phyloP scores from a whole-genome alignment of 2,329 filamentous ascomycete species.

The Didymella keratinophila region DNA sequence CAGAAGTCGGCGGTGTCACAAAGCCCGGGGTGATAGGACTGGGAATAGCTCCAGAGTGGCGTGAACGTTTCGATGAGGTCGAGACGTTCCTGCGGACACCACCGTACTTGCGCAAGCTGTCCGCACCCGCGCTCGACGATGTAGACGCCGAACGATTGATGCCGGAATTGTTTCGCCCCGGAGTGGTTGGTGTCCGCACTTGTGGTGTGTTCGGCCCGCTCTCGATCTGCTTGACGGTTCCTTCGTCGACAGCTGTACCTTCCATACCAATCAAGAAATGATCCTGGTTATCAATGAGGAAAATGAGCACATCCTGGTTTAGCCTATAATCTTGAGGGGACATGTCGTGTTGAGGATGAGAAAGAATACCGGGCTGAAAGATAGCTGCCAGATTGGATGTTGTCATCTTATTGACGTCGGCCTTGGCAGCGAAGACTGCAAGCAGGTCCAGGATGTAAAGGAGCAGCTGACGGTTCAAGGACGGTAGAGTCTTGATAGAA shows the following conservation, averaged over 20 bases:
- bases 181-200: conserved; percentile 58
- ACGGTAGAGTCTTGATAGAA: conserved; percentile 90
- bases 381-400: conserved; percentile 94
- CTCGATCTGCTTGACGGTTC: conserved; percentile 71
- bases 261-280: conserved; percentile 99
- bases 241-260: conserved; percentile 95
- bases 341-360: conserved; percentile 95
- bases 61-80: conserved; percentile 86
- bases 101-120: conserved; percentile 83
- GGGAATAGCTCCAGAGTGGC: conserved; percentile 73
- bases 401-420: conserved; percentile 96
- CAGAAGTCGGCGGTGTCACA: conserved; percentile 54
- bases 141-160: conserved; percentile 77
- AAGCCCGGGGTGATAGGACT: conserved; percentile 62
- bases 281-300: conserved; percentile 97
- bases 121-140: conserved; percentile 76
- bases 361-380: conserved; percentile 95
- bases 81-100: conserved; percentile 87
- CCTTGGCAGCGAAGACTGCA: conserved; percentile 96
- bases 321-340: conserved; percentile 90
- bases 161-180: conserved; percentile 60
- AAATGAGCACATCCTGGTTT: conserved; percentile 96
- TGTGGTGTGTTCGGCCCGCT: conserved; percentile 68
- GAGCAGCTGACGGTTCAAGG: conserved; percentile 89
- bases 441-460: conserved; percentile 95